Conservation (phyloP, 345 rosid species). For the Carallia pectinifolia region DNA sequence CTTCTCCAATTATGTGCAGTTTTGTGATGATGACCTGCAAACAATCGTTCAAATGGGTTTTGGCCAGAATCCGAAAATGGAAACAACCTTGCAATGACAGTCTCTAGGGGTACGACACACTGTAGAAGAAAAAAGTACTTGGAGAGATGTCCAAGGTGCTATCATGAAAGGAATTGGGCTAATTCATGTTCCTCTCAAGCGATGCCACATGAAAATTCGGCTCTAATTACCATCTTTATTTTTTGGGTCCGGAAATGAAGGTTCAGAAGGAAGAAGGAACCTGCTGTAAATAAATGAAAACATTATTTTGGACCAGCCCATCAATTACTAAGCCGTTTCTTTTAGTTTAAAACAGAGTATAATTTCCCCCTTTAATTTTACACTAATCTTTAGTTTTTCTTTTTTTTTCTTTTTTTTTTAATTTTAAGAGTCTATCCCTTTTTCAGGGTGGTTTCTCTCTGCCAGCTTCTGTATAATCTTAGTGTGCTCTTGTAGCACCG, state of each 20-base stretch:
- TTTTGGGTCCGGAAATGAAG: constrained; percentile 37
- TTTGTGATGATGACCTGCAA: constrained; percentile 72
- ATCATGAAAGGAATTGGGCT: constrained; percentile 17
- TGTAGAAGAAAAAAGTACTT: background rate
- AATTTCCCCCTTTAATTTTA: background rate
- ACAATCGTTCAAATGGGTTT: constrained; percentile 79
- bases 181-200: constrained; percentile 54
- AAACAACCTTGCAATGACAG: constrained; percentile 27
- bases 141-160: constrained; percentile 18
- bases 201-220: constrained; percentile 53
- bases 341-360: constrained; percentile 22
- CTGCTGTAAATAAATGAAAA: constrained; percentile 46
- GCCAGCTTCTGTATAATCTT: constrained; percentile 35
- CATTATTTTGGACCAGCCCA: constrained; percentile 13
- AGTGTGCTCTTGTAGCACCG: constrained; percentile 22
- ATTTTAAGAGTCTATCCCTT: constrained; percentile 10
- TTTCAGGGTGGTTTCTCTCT: constrained; percentile 25
- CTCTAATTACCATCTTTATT: constrained; percentile 37
- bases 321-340: constrained; percentile 12
- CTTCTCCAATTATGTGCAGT: constrained; percentile 34
- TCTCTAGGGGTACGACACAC: constrained; percentile 34
- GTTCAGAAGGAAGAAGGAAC: constrained; percentile 34
- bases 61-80: constrained; percentile 38
- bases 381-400: background rate
- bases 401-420: constrained; percentile 12